phyloP scores from a whole-genome alignment of 1,284 basidiomycete species.

The Trichosporon inkin region DNA sequence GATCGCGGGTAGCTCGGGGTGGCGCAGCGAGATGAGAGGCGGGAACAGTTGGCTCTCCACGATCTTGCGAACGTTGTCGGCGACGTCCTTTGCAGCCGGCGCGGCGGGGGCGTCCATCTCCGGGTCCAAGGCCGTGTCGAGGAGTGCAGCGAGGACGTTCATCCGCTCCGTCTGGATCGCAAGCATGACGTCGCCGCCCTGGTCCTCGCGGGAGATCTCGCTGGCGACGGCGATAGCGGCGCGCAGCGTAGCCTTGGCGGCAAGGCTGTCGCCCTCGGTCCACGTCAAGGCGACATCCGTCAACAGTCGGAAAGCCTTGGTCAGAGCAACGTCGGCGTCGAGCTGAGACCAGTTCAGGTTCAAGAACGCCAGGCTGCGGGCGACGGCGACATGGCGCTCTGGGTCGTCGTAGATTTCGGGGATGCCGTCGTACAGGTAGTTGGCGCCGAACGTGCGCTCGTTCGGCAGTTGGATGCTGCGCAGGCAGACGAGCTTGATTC shows the following conservation, averaged over 20 bases:
- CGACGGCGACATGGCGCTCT: slow-evolving; percentile 47
- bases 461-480: slow-evolving; percentile 60
- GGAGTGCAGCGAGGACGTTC: slow-evolving; percentile 65
- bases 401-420: slow-evolving; percentile 31
- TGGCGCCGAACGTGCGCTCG: slow-evolving; percentile 73
- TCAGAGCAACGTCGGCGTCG: slow-evolving; percentile 68
- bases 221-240: slow-evolving; percentile 63
- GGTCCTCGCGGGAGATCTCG: slow-evolving; percentile 64
- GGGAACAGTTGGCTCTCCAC: slow-evolving; percentile 70
- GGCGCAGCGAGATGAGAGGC: slow-evolving; percentile 68
- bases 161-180: slow-evolving; percentile 73
- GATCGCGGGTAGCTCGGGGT: slow-evolving; percentile 63
- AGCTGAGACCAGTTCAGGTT: slow-evolving; percentile 67
- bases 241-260: slow-evolving; percentile 59
- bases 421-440: slow-evolving; percentile 62
- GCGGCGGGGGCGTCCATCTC: slow-evolving; percentile 53
- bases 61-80: slow-evolving; percentile 62
- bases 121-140: slow-evolving; percentile 65
- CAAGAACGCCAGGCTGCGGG: slow-evolving; percentile 48
- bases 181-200: slow-evolving; percentile 78
- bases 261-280: slow-evolving; percentile 58
- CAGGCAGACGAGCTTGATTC: slow-evolving; percentile 50
- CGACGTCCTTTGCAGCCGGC: slow-evolving; percentile 54
- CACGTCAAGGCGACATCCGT: slow-evolving; percentile 64
- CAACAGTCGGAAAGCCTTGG: slow-evolving; percentile 73